Evolutionary conservation across 2,329 filamentous ascomycete species (phyloP), one percentile per base, ranked within the genome.

Genomic region (Calcarisporium arbuscula): DNA sequence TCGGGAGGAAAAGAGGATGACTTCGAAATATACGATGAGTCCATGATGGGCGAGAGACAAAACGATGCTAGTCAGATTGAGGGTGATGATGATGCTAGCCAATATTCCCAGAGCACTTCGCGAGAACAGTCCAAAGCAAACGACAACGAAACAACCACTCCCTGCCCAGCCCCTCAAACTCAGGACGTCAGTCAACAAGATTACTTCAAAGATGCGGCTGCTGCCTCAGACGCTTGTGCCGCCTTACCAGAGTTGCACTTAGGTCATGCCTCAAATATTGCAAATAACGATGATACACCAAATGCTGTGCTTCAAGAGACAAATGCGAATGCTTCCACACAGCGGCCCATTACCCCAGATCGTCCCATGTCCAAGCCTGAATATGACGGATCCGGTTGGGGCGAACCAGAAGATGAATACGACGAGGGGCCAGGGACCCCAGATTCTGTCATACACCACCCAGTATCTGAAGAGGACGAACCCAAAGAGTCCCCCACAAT

Each of bases 391-490:
- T 65, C 75, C 37, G 70, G 77, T 34, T 75, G 76, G 72, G 73
- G 74, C 8, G 68, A 74, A 25, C 64, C 69, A 16, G 61, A 62
- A 15, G 65, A 72, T 20, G 70, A 74, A 30, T 70, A 65, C 35
- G 68, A 72, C 2, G 80, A 75, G 1, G 80, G 82, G 42, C 77
- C 78, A 8, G 75, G 78, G 21, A 94, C 87, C 7, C 89, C 90
- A 11, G 85, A 88, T 32, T 96, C 90, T 6, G 89, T 96, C 16
- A 90, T 95, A 44, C 84, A 85, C 42, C 85, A 89, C 50, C 77
- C 80, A 3, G 58, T 85, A 30, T 58, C 64, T 4, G 64, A 70
- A 28, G 59, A 59, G 15, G 61, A 67, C 2, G 63, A 69, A 7
- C 64, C 70, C 52, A 57, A 59, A 46, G 70, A 77, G 29, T 75